phyloP scores from a whole-genome alignment of 75 land plant genomes.

The Pinus taeda region DNA sequence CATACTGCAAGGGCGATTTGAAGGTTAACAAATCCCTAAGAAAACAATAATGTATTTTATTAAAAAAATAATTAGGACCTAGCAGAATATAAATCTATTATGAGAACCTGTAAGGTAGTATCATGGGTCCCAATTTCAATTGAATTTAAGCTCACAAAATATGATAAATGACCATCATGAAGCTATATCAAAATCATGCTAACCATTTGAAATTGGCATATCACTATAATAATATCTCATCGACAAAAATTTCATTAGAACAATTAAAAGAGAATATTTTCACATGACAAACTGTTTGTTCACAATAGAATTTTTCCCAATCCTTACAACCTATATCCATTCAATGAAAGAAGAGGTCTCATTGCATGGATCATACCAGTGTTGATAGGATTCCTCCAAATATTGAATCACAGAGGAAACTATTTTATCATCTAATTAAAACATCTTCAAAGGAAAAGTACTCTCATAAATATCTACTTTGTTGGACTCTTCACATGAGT shows the following conservation, averaged over 20 bases:
- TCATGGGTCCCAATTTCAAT: not conserved
- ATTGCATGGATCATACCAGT: not conserved
- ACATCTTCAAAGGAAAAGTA: not conserved
- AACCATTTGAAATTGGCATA: not conserved
- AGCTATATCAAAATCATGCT: not conserved
- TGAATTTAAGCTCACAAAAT: not conserved
- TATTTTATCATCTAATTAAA: not conserved
- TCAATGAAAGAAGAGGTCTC: slow-evolving; percentile 7
- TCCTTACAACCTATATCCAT: not conserved
- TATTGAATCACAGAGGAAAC: not conserved
- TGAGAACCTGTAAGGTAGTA: not conserved
- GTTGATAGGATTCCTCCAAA: not conserved
- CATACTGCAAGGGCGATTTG: not conserved
- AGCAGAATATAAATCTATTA: not conserved
- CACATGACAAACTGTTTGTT: not conserved
- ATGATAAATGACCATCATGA: not conserved
- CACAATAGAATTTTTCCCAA: not conserved
- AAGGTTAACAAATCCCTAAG: not conserved
- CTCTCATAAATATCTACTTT: not conserved
- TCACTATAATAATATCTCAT: not conserved
- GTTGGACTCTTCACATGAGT: slow-evolving; percentile 1
- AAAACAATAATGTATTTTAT: not conserved
- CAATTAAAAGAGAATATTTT: not conserved
- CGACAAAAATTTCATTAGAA: not conserved
- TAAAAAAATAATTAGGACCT: not conserved